These are phyloP conservation scores for Porcisia hertigi DNA, from an alignment of 208 protist genomes.

Conservation along the genomic window DNA sequence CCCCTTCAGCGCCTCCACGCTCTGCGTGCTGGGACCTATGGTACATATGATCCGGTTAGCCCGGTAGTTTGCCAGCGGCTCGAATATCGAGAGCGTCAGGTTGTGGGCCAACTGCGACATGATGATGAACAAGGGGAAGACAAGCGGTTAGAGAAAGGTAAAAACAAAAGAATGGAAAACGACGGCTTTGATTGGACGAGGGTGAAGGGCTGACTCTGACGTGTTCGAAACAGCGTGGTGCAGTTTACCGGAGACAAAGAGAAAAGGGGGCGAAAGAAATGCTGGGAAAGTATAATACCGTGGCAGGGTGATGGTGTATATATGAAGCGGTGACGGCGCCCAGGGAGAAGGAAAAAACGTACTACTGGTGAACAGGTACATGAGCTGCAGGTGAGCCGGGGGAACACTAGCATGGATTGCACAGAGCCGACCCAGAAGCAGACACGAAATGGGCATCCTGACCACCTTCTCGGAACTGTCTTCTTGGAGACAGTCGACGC, in stretches of 20 bases:
- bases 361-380: not conserved
- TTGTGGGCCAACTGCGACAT: constrained; percentile 92
- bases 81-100: constrained; percentile 87
- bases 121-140: not conserved
- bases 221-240: not conserved
- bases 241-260: not conserved
- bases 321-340: not conserved
- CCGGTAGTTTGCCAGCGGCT: constrained; percentile 76
- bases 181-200: not conserved
- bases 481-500: not conserved
- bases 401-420: not conserved
- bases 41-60: constrained; percentile 97
- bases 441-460: not conserved
- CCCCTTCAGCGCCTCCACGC: constrained; percentile 88
- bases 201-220: not conserved
- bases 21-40: constrained; percentile 95
- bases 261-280: not conserved
- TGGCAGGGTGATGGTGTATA: not conserved
- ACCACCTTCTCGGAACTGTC: not conserved
- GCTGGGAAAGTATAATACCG: not conserved
- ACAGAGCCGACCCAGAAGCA: not conserved
- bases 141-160: not conserved
- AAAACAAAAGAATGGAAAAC: not conserved
- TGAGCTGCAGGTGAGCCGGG: not conserved
- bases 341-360: not conserved